A percentile compares a stretch with the other conserved stretches of the same genome.
Evolutionary conservation across 2,329 filamentous ascomycete species (phyloP).

Genomic region (Epichloe gansuensis): DNA sequence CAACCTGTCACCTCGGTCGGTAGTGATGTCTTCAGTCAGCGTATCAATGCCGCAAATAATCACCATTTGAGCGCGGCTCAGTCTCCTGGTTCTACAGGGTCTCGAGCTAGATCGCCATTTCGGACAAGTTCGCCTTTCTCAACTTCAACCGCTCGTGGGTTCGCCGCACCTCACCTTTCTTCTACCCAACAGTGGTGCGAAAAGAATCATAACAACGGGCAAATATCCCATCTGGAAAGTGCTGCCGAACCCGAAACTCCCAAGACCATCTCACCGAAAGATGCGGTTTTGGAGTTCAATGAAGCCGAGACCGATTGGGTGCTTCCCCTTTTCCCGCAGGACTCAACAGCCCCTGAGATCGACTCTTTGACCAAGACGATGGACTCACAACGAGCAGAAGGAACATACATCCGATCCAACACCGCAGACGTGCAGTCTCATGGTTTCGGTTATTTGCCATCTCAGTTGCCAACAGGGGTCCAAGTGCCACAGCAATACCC

Average conservation of each 20-base stretch:
- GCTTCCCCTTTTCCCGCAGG: constrained; percentile 60
- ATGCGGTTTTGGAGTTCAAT: constrained; percentile 75
- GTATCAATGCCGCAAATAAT: constrained; percentile 66
- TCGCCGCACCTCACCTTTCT: constrained; percentile 23
- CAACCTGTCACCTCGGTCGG: constrained; percentile 33
- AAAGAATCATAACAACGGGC: constrained; percentile 36
- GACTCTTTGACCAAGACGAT: constrained; percentile 26
- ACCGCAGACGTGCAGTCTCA: neutral
- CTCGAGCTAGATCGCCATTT: constrained; percentile 70
- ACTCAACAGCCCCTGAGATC: constrained; percentile 33
- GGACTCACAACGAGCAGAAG: constrained; percentile 9
- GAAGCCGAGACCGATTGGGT: constrained; percentile 58
- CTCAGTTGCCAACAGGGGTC: constrained; percentile 25
- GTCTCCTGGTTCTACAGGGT: constrained; percentile 32
- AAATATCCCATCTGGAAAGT: constrained; percentile 23
- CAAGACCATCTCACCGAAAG: constrained; percentile 93
- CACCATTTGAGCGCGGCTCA: constrained; percentile 51
- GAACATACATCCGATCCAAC: constrained; percentile 9
- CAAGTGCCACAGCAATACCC: constrained; percentile 39
- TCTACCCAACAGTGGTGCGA: constrained; percentile 49
- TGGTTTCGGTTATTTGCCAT: constrained; percentile 13
- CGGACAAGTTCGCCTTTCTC: constrained; percentile 51
- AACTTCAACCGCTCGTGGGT: constrained; percentile 27
- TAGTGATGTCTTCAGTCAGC: constrained; percentile 57
- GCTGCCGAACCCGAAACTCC: constrained; percentile 36